Evolutionary conservation across 495 filamentous ascomycete species (phyloP), one percentile per base, ranked within the genome.

Genomic region (Penicillium cataractarum): DNA sequence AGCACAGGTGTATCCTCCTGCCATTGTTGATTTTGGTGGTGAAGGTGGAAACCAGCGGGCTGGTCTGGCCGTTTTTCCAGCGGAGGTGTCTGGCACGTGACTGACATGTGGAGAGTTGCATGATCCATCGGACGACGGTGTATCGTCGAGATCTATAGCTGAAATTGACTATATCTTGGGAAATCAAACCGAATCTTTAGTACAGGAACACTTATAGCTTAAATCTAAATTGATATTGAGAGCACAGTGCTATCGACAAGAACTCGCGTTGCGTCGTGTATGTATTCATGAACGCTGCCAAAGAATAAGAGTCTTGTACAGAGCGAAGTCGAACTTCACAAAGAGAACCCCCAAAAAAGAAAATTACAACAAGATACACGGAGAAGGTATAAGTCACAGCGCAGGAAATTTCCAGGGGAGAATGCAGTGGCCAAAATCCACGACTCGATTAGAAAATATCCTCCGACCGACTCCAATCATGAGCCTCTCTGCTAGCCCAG

Each of bases 401-500:
- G 19, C 40, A 12, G 19, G 42, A 24, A n/a, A 24, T 46, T 21
- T 46, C 21, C 19, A 24, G 42, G 42, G 21, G 12, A n/a, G n/a
- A 21, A 46, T 24, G 21, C 42, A 46, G n/a, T 22, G 19, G 7
- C 40, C 40, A 21, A 29, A 51, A 4, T 3, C 0, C 7, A 19
- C 1, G 13, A 51, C 46, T 40, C 37, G 26, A 22, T 55, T 33
- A 73, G 71, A 90, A 92, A 42, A 92, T 90, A 74, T 90, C 86
- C 65, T 91, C 85, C 31, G 87, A 78, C 19, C 70, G 68, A 57
- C 78, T 80, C 78, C 86, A 86, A 67, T 80, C 76, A 58, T 80
- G 81, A 54, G 70, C 76, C 44, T 79, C 81, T 65, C 80, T 74
- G 29, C 78, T 83, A 60, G 79, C 76, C 95, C 95, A 99, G 73